phyloP scores from a whole-genome alignment of 2,329 filamentous ascomycete species.

The Botryotinia calthae region DNA sequence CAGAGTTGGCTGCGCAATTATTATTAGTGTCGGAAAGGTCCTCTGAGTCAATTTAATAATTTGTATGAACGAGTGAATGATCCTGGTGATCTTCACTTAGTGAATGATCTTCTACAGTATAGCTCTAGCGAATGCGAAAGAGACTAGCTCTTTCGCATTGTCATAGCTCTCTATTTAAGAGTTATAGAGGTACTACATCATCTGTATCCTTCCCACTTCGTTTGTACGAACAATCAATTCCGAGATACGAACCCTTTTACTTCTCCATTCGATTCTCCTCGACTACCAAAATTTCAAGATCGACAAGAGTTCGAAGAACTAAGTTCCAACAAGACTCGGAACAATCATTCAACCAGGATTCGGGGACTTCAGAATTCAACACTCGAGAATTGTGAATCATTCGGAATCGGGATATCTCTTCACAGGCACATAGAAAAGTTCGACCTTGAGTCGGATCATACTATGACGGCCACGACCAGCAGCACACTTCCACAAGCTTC shows the following conservation, averaged over 20 bases:
- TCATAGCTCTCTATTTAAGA: too few species aligned
- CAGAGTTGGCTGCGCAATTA: background rate
- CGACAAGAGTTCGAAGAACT: background rate
- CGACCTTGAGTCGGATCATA: background rate
- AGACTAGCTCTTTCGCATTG: too few species aligned
- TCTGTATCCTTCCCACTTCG: too few species aligned
- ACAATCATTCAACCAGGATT: background rate
- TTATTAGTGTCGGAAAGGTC: slow-evolving; percentile 3
- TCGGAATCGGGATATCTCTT: background rate
- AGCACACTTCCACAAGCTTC: slow-evolving; percentile 17
- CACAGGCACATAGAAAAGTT: background rate
- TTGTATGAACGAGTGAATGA: too few species aligned
- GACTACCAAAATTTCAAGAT: background rate
- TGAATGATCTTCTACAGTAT: too few species aligned
- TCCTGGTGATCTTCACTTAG: too few species aligned
- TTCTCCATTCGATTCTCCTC: slow-evolving; percentile 2
- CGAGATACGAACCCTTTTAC: slow-evolving; percentile 12
- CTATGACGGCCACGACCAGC: slow-evolving; percentile 17
- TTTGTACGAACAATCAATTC: too few species aligned
- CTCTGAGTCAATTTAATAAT: too few species aligned
- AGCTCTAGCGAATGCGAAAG: too few species aligned
- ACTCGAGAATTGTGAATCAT: background rate
- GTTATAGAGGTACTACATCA: too few species aligned
- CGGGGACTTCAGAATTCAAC: background rate
- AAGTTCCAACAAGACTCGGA: background rate